Evolutionary conservation across 2,329 filamentous ascomycete species (phyloP).

Genomic region (Apiospora malaysiana): DNA sequence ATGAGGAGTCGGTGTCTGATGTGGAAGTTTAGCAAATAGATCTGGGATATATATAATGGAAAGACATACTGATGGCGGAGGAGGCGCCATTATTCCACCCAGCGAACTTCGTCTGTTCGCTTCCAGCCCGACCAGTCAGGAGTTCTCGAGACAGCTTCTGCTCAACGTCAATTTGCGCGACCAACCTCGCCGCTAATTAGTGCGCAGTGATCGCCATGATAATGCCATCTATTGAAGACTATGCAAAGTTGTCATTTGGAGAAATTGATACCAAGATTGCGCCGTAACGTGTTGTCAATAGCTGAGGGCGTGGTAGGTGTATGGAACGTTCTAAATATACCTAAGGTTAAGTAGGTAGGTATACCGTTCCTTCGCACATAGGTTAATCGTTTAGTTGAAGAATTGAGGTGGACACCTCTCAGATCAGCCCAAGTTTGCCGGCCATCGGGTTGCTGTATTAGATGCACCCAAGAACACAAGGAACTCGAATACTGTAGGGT

Average conservation of each 20-base stretch:
- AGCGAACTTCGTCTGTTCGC: neutral
- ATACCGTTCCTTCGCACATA: neutral
- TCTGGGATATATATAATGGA: neutral
- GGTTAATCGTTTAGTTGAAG: neutral
- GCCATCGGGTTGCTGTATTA: no score
- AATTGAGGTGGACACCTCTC: neutral
- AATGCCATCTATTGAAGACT: neutral
- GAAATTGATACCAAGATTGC: neutral
- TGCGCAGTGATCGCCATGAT: neutral
- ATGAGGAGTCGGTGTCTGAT: slow-evolving; percentile 36
- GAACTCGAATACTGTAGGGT: no score
- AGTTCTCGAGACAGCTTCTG: neutral
- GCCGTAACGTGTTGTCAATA: neutral
- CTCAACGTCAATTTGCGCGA: neutral
- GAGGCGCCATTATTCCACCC: neutral
- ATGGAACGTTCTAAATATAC: no score
- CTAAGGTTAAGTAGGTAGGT: no score
- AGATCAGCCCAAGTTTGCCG: neutral
- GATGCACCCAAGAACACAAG: no score
- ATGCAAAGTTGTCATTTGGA: neutral
- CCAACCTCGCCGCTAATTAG: neutral
- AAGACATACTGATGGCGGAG: neutral
- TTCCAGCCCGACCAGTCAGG: neutral
- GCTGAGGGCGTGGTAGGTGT: neutral
- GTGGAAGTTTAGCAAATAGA: neutral